A percentile compares a stretch with the other conserved stretches of the same genome.
phyloP scores from a whole-genome alignment of 805 yeast genomes.

The Metschnikowia cubensis region DNA sequence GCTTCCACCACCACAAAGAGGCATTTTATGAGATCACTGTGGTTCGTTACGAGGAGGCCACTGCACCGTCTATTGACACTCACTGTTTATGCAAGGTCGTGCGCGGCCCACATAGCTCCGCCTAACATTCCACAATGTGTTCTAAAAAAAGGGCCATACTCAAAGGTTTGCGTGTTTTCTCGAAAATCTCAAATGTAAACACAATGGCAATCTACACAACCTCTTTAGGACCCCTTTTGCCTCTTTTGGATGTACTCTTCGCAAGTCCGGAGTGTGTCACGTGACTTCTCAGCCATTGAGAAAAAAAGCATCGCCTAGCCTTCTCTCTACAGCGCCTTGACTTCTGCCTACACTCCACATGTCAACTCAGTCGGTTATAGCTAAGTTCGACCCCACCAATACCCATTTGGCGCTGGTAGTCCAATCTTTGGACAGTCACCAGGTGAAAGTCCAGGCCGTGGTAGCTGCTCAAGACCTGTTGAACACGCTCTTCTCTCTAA shows the following conservation, averaged over 20 bases:
- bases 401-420: slow-evolving; percentile 59
- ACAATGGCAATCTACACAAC: not conserved
- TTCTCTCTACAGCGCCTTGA: not conserved
- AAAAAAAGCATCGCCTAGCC: slow-evolving; percentile 4
- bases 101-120: not conserved
- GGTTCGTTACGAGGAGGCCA: not conserved
- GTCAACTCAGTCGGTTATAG: slow-evolving; percentile 31
- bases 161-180: too few relatives aligned
- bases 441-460: slow-evolving; percentile 57
- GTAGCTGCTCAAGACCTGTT: slow-evolving; percentile 39
- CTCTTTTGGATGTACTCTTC: not conserved
- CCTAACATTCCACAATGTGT: not conserved
- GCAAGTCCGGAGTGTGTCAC: not conserved
- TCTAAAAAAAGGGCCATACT: too few relatives aligned
- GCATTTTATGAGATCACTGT: slow-evolving; percentile 22
- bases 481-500: slow-evolving; percentile 49
- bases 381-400: slow-evolving; percentile 62
- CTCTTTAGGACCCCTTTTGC: not conserved
- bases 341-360: slow-evolving; percentile 4
- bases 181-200: too few relatives aligned
- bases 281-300: slow-evolving; percentile 4
- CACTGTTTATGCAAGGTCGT: slow-evolving; percentile 4
- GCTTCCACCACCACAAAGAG: slow-evolving; percentile 41
- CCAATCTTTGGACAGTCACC: slow-evolving; percentile 67
- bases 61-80: not conserved